Evolutionary conservation across 768 basidiomycete genomes (phyloP).

Genomic region (Collybiopsis luxurians): DNA sequence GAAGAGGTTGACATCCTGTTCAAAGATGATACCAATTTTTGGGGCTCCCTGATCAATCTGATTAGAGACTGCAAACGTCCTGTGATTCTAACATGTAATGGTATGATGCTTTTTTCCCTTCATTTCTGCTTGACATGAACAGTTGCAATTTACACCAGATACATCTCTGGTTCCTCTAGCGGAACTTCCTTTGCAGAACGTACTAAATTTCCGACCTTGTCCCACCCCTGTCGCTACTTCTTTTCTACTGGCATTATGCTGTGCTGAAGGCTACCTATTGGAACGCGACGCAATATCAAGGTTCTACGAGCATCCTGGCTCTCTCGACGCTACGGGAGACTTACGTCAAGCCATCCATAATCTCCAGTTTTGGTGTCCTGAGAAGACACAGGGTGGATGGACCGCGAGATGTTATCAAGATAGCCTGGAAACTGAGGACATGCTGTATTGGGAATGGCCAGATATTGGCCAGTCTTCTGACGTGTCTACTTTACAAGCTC

Average conservation of each 20-base stretch:
- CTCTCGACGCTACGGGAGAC: slow-evolving; percentile 35
- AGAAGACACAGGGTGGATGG: not conserved
- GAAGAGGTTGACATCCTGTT: slow-evolving; percentile 97
- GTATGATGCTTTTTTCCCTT: slow-evolving; percentile 40
- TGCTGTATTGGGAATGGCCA: not conserved
- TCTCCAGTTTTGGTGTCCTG: slow-evolving; percentile 53
- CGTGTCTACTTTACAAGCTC: not conserved
- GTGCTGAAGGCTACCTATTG: slow-evolving; percentile 50
- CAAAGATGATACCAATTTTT: slow-evolving; percentile 83
- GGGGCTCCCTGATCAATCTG: slow-evolving; percentile 76
- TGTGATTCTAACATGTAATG: slow-evolving; percentile 93
- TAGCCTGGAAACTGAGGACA: not conserved
- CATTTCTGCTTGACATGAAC: slow-evolving; percentile 10
- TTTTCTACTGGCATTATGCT: slow-evolving; percentile 66
- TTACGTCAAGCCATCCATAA: slow-evolving; percentile 62
- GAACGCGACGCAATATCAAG: slow-evolving; percentile 37
- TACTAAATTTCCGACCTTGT: slow-evolving; percentile 64
- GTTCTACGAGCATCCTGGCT: slow-evolving; percentile 37
- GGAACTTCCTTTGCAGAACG: slow-evolving; percentile 76
- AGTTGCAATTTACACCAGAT: slow-evolving; percentile 50
- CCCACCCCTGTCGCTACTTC: slow-evolving; percentile 51
- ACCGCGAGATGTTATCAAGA: not conserved
- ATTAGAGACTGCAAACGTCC: slow-evolving; percentile 85
- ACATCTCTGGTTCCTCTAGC: slow-evolving; percentile 62
- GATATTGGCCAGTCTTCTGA: slow-evolving; percentile 1